phyloP scores from a whole-genome alignment of 2,329 filamentous ascomycete species.

The Penicillium italicum region DNA sequence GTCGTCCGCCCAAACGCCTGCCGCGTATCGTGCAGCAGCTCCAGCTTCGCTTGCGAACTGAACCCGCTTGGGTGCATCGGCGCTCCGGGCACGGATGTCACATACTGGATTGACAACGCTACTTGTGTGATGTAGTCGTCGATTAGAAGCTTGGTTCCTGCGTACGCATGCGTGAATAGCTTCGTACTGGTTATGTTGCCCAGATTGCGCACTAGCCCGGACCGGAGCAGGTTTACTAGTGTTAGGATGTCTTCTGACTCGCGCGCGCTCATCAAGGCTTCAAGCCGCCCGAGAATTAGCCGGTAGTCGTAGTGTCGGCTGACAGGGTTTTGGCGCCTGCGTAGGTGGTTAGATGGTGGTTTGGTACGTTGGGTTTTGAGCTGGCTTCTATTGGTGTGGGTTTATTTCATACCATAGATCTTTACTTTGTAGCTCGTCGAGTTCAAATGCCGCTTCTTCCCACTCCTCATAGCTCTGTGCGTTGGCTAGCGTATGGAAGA shows the following conservation, averaged over 20 bases:
- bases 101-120: constrained; percentile 73
- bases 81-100: constrained; percentile 63
- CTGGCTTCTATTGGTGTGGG: not conserved
- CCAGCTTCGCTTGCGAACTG: constrained; percentile 74
- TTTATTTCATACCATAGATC: constrained; percentile 63
- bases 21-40: constrained; percentile 80
- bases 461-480: constrained; percentile 77
- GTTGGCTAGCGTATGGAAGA: constrained; percentile 62
- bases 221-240: constrained; percentile 75
- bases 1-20: constrained; percentile 85
- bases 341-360: not conserved
- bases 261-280: constrained; percentile 65
- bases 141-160: constrained; percentile 84
- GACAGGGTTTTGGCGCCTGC: constrained; percentile 74
- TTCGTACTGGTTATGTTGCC: constrained; percentile 81
- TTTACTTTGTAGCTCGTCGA: constrained; percentile 77
- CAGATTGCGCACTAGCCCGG: constrained; percentile 74
- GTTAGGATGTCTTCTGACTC: constrained; percentile 69
- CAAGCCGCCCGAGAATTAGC: constrained; percentile 73
- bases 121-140: constrained; percentile 87
- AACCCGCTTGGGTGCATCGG: constrained; percentile 51
- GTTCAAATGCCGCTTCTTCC: constrained; percentile 75
- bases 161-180: constrained; percentile 79
- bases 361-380: not conserved
- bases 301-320: constrained; percentile 82